Evolutionary conservation across 345 rosid genomes (phyloP), one percentile per base, ranked within the genome.

Genomic region (Excoecaria cochinchinensis): DNA sequence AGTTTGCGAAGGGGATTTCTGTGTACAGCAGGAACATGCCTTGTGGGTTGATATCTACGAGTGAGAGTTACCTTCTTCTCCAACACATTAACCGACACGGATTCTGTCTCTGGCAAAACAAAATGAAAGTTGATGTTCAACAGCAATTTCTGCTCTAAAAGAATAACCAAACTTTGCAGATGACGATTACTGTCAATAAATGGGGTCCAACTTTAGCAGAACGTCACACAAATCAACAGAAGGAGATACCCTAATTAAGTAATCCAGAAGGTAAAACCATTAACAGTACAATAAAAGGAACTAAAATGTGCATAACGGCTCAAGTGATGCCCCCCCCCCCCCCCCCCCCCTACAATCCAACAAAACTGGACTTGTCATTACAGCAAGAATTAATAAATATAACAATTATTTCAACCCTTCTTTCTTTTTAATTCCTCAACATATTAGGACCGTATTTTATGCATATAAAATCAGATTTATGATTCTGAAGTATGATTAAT

Each of bases 31-130:
- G 89, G 75, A 58, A 83, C 81, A 50, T 80, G 85, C 40, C 70
- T 51, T 4, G 82, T 55, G 25, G 86, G 70, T 55, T 79, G 82
- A 74, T 90, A 89, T 80, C 79, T 90, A 75, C 92, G 87, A 1
- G 90, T 90, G 39, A 94, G 82, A 39, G 89, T 92, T 52, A 90
- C 95, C 84, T 77, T 87, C 85, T 94, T 89, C 89, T 94, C 97
- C 83, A 83, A 48, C 56, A 86, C 88, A 79, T 88, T 82, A 73
- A 94, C 84, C 68, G 83, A 76, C 71, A 92, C 86, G 0, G 97
- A 90, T 69, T 90, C 90, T n/a, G 92, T 90, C 78, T 87, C 94
- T 92, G 92, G 75, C 38, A 69, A 73, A 46, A 1, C 36, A n/a
- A 8, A 4, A 50, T 4, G 13, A 22, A 62, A 58, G 50, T 3